Base-by-base conservation (phyloP, 2,329 filamentous ascomycete species). In the Cladosporium austrohemisphaericum region DNA sequence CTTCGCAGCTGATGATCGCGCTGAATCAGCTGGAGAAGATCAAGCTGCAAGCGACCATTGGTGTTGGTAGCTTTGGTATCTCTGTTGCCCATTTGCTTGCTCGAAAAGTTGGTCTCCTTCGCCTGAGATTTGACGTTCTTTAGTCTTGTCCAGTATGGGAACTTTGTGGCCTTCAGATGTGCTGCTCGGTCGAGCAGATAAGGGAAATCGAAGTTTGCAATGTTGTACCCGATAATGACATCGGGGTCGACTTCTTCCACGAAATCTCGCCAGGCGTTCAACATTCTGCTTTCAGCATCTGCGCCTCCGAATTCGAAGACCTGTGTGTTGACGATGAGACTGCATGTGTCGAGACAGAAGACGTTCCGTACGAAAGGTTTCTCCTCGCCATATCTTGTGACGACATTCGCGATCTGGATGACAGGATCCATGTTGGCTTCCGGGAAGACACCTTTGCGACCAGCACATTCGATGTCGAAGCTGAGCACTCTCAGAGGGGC, bases 151-250 rank as follows among this genome's bases (percentile, higher is more conserved):
- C 88, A 95, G 67, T 86, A 92, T 5, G 93, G 86, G 58, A 98
- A 98, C 0, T 79, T 80, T 1, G 68, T 68, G 29, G 89, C 81
- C 62, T 93, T 95, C 22, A 98, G 76, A 64, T 95, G 84, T 57
- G 79, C 88, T 8, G 91, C 93, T 37, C 93, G 82, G 49, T 95
- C 88, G 9, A 98, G 77, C 0, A 98, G 79, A 65, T 98, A 98
- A 0, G 92, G 92, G 56, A 98, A 97, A 74, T 98, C 93, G 70
- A 98, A 98, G 71, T 98, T 98, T 65, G 88, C 76, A 71, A 95
- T 98, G 68, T 98, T 98, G 83, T 98, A 98, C 37, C 93, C 93
- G 49, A 94, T 98, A 62, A 98, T 95, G 56, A 98, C 87, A 71
- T 98, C 93, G 0, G 93, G 92, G 58, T 98, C 93, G 1, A 93